Evolutionary conservation across 2,329 filamentous ascomycete genomes (phyloP), one percentile per base, ranked within the genome.

Genomic region (Clarireedia homoeocarpa): DNA sequence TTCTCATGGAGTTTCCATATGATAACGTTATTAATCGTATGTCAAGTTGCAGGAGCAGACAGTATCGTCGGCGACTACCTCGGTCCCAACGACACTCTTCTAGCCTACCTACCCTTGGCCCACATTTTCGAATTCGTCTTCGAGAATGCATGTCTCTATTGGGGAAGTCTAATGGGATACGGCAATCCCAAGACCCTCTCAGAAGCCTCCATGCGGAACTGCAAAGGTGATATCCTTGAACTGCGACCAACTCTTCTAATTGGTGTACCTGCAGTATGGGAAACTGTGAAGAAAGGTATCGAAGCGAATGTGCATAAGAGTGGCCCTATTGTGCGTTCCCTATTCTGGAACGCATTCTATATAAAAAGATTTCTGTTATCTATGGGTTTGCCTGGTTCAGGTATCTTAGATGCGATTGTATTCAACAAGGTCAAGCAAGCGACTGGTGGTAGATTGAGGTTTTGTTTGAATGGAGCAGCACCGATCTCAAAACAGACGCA

Each of bases 41-140:
- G 12, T 40, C 15, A 39, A 84, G 82, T 96, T 62, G 87, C 92
- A 48, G 94, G 94, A 70, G 82, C 96, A 47, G 82, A 86, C 67
- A 80, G 81, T 44, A 84, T 89, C 59, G 84, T 97, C 48, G 88
- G 88, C 23, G 83, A 86, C 57, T 86, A 86, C 66, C 82, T 97
- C 50, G 86, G 85, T 58, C 84, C 86, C 57, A 83, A 80, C 47
- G 94, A 99, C 65, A 81, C 81, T 47, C 78, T 97, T 45, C 80
- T 99, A 47, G 90, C 91, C 23, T 99, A 97, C 72, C 82, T 99
- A 14, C 94, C 94, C 1, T 84, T 95, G 53, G 91, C 94, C 2
- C 94, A 99, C 70, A 97, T 97, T 66, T 84, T 99, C 66, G 94
- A 99, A 72, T 94, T 96, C 72, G 88, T 92, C 58, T 89, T 99